Evolutionary conservation across 2,329 filamentous ascomycete species (phyloP), one percentile per base, ranked within the genome.

Genomic region (Elsinoe perseae): DNA sequence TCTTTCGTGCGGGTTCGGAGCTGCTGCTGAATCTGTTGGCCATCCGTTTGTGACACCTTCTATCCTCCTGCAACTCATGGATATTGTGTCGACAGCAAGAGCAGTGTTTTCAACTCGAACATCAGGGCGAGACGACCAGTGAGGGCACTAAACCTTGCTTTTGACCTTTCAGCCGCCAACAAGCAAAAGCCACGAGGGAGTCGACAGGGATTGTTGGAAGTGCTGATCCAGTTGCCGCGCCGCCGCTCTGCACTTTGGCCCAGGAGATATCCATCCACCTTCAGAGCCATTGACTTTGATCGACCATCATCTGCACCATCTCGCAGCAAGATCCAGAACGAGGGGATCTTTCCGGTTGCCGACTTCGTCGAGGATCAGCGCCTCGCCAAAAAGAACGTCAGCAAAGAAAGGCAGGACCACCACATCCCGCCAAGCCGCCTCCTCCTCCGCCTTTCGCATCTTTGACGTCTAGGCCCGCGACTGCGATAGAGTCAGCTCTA

Each of bases 341-440:
- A 44, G 23, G 40, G 40, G 32, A 36, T 14, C 32, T 7, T 36
- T 36, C 12, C n/a, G 32, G 32, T 14, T 36, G 4, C 43, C 23
- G 8, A 25, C 43, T 48, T 38, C 14, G 28, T 20, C 28, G 14
- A 32, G 16, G 48, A 52, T 52, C 48, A 52, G 25, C 48, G 27
- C 32, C 48, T 52, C 48, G 48, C 20, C 25, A 25, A 52, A 50
- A 20, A 25, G 30, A 52, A 52, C 40, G 48, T 32, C 48, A 52
- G 48, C 48, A 52, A 38, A 44, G 30, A 52, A 34, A 52, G 48
- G 48, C 48, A 52, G 48, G 48, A 28, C 28, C 25, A 36, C 20
- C 40, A 44, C 48, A n/a, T 52, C 28, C 48, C 48, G 48, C 48
- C 48, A 52, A 52, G 48, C 48, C 44, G 21, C 20, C 48, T 38